phyloP scores from a whole-genome alignment of 2,329 filamentous ascomycete species.

The Bipolaris cookei region DNA sequence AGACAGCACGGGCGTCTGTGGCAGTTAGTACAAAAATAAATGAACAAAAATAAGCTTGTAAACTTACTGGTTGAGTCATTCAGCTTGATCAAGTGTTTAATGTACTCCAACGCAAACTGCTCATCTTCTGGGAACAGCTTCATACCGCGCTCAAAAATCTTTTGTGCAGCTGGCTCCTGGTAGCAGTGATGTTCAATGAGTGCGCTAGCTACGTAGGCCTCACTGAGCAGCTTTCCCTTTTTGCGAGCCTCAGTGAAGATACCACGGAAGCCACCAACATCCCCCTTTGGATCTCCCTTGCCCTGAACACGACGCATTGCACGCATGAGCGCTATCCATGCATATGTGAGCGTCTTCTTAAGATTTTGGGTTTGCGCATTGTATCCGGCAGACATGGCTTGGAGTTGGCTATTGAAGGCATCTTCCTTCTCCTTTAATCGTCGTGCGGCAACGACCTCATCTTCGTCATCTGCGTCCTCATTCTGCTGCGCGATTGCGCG shows the following conservation, averaged over 20 bases:
- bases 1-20: conserved; percentile 88
- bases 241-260: conserved; percentile 89
- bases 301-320: conserved; percentile 95
- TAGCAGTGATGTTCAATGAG: conserved; percentile 96
- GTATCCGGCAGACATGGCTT: conserved; percentile 68
- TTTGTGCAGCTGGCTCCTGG: conserved; percentile 87
- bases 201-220: conserved; percentile 93
- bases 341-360: conserved; percentile 84
- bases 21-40: conserved; percentile 15
- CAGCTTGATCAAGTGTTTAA: conserved; percentile 90
- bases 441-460: conserved; percentile 52
- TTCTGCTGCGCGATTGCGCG: conserved; percentile 48
- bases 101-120: conserved; percentile 89
- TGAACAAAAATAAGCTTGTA: neutral
- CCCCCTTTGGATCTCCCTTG: conserved; percentile 64
- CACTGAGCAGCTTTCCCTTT: conserved; percentile 85
- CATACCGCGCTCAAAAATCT: conserved; percentile 93
- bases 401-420: conserved; percentile 61
- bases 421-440: conserved; percentile 56
- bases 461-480: conserved; percentile 61
- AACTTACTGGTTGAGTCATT: conserved; percentile 89
- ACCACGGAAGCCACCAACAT: conserved; percentile 78
- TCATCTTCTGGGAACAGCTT: conserved; percentile 95
- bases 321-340: conserved; percentile 93
- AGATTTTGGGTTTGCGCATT: conserved; percentile 75